These are phyloP conservation scores for Barnettozyma californica DNA, from an alignment of 805 yeast genomes.

Conservation along the genomic window DNA sequence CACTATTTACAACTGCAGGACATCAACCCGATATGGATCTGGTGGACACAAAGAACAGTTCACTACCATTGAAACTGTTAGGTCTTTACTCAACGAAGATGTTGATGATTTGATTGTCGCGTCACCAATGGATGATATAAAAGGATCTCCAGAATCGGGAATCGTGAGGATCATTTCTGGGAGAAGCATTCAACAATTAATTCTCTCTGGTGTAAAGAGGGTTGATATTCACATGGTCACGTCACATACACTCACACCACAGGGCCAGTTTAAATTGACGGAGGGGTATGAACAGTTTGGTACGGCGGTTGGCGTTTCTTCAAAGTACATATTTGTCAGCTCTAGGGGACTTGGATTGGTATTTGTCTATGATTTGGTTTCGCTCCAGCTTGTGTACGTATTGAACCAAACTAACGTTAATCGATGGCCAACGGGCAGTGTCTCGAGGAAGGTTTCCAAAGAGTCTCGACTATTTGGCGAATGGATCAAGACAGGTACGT, in stretches of 20 bases:
- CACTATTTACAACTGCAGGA: conserved; percentile 23
- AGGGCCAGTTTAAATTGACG: conserved; percentile 4
- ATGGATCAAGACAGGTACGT: conserved; percentile 13
- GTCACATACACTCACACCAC: background rate
- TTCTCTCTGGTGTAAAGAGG: conserved; percentile 4
- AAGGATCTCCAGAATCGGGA: conserved; percentile 32
- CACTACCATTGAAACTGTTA: conserved; percentile 21
- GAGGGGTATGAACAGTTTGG: conserved; percentile 41
- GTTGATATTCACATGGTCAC: conserved; percentile 11
- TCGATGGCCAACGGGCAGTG: background rate
- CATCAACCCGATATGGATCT: conserved; percentile 31
- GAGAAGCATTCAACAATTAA: conserved; percentile 10
- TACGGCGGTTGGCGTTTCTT: conserved; percentile 26
- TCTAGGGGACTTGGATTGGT: conserved; percentile 35
- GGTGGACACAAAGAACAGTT: conserved; percentile 42
- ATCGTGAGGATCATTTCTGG: conserved; percentile 31
- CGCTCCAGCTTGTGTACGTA: conserved; percentile 21
- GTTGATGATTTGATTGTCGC: conserved; percentile 37
- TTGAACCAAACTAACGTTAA: conserved; percentile 13
- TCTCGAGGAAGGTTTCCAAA: conserved; percentile 7
- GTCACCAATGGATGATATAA: conserved; percentile 36
- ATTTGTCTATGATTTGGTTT: conserved; percentile 26
- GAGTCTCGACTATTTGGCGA: conserved; percentile 18
- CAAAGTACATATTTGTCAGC: conserved; percentile 30
- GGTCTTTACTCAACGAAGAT: background rate